These are phyloP conservation scores for Puccinia coronata DNA, from an alignment of 1,284 basidiomycete genomes.

Conservation along the genomic window DNA sequence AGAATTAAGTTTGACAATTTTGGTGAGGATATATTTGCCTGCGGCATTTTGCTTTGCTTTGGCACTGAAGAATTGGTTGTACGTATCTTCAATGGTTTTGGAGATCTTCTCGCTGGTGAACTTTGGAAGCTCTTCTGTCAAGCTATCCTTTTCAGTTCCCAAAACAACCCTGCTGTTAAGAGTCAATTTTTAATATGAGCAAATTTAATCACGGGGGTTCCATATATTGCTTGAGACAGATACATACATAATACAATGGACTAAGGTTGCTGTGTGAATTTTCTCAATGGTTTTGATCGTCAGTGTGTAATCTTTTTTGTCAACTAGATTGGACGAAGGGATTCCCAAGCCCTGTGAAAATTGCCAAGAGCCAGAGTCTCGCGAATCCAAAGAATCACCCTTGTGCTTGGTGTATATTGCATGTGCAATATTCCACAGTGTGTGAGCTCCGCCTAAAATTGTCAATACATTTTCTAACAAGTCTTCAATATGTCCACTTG, in stretches of 20 bases:
- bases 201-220: too few species aligned
- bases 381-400: not conserved
- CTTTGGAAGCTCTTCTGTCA: not conserved
- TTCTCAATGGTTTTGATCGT: slow-evolving; percentile 13
- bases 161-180: not conserved
- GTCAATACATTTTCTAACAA: not conserved
- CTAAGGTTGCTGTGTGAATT: not conserved
- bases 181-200: too few species aligned
- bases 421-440: slow-evolving; percentile 1
- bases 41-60: not conserved
- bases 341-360: not conserved
- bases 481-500: not conserved
- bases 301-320: slow-evolving; percentile 5
- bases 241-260: not conserved
- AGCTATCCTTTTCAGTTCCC: not conserved
- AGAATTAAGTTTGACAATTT: not conserved
- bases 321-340: too few species aligned
- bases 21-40: not conserved
- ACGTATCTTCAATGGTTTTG: not conserved
- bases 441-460: slow-evolving; percentile 4
- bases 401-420: not conserved
- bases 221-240: not conserved
- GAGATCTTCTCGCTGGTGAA: not conserved
- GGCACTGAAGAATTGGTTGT: not conserved
- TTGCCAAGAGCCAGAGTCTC: not conserved